phyloP scores from a whole-genome alignment of 805 yeast species.

The Saturnispora gosingensis region DNA sequence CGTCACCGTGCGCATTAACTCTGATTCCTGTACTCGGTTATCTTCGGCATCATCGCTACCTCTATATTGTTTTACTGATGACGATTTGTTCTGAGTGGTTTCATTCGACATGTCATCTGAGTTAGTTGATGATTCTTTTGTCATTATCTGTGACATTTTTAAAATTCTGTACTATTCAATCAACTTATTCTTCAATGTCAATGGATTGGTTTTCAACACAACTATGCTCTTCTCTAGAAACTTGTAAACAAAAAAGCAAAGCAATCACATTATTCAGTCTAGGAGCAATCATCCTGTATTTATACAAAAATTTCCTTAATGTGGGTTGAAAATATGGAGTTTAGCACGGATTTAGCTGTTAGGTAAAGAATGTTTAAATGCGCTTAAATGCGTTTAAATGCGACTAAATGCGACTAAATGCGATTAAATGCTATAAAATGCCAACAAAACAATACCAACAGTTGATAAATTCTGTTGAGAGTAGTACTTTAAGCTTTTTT shows the following conservation, averaged over 20 bases:
- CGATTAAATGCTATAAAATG: not conserved
- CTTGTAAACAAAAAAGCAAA: too few species aligned
- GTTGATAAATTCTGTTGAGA: not conserved
- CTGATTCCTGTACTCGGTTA: conserved; percentile 1
- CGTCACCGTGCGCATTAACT: conserved; percentile 15
- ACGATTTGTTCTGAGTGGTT: not conserved
- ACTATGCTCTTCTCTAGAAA: too few species aligned
- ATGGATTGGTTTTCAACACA: too few species aligned
- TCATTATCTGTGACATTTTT: not conserved
- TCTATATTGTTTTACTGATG: not conserved
- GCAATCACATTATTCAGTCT: too few species aligned
- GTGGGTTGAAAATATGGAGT: not conserved
- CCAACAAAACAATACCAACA: not conserved
- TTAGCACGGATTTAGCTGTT: not conserved
- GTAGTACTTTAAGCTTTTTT: not conserved
- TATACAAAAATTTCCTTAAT: too few species aligned
- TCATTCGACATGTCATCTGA: not conserved
- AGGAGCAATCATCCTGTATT: not conserved
- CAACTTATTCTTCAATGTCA: too few species aligned
- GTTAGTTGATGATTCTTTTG: not conserved
- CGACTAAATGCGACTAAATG: not conserved
- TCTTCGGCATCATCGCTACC: not conserved
- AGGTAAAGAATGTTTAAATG: not conserved
- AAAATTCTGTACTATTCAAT: too few species aligned
- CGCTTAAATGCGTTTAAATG: not conserved